These are phyloP conservation scores for Paraphaeosphaeria minitans DNA, from an alignment of 2,329 filamentous ascomycete species.

Conservation along the genomic window DNA sequence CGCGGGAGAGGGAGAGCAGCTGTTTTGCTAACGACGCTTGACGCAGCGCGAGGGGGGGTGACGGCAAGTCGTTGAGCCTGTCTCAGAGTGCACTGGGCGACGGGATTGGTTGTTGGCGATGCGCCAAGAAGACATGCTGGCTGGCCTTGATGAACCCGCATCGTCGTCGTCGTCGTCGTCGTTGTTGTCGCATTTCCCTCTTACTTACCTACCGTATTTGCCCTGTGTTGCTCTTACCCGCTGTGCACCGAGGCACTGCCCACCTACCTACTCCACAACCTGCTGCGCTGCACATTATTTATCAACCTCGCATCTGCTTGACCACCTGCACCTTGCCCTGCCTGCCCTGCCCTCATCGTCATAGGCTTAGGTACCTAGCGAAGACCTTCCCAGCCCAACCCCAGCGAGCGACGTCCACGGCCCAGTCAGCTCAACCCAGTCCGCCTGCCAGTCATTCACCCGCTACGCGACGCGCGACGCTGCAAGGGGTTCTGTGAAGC, in stretches of 20 bases:
- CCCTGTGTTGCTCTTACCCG: neutral
- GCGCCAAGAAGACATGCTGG: neutral
- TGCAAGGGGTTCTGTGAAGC: neutral
- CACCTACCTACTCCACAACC: neutral
- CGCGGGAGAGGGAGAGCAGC: neutral
- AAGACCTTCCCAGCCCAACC: slow-evolving; percentile 3
- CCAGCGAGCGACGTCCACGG: neutral
- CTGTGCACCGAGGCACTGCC: neutral
- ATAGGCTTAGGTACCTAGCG: slow-evolving; percentile 4
- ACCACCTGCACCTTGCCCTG: neutral
- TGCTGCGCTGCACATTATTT: neutral
- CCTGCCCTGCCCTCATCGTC: neutral
- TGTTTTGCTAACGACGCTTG: slow-evolving; percentile 8
- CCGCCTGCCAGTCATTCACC: neutral
- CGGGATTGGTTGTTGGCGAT: slow-evolving; percentile 1
- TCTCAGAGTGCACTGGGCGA: slow-evolving; percentile 1
- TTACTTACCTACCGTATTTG: no score
- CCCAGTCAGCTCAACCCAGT: neutral
- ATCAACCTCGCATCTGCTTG: neutral
- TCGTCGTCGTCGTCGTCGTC: neutral
- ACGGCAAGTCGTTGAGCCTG: neutral
- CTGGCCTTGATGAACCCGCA: neutral
- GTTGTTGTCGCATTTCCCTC: neutral
- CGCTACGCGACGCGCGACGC: neutral
- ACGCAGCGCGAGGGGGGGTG: slow-evolving; percentile 1